Conservation (phyloP, 140 eudicot genomes). For the Oenanthe javanica region DNA sequence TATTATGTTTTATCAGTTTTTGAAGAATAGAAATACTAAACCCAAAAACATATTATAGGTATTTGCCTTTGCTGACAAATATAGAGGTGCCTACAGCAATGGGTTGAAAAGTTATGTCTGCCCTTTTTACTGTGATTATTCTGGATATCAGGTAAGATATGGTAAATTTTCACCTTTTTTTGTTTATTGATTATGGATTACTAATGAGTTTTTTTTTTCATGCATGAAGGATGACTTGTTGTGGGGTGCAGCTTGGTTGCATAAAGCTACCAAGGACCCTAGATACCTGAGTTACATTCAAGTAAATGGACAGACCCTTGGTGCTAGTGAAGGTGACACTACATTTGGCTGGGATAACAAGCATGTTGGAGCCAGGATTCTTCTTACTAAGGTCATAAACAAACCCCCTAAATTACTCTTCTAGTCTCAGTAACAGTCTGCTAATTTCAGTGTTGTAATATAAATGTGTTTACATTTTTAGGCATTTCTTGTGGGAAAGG, state of each 20-base stretch:
- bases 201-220: background rate
- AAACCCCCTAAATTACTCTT: background rate
- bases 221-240: slow-evolving; percentile 72
- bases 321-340: slow-evolving; percentile 76
- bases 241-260: slow-evolving; percentile 99
- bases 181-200: background rate
- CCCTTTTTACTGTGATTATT: slow-evolving; percentile 75
- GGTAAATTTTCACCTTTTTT: background rate
- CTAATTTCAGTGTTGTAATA: background rate
- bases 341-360: slow-evolving; percentile 99
- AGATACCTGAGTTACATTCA: slow-evolving; percentile 72
- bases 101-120: slow-evolving; percentile 54
- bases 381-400: slow-evolving; percentile 68
- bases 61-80: slow-evolving; percentile 93
- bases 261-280: slow-evolving; percentile 80
- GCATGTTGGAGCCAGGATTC: slow-evolving; percentile 97
- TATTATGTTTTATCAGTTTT: too few species aligned
- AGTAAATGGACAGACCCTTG: slow-evolving; percentile 73
- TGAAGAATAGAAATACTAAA: background rate
- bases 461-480: background rate
- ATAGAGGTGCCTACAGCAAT: slow-evolving; percentile 76
- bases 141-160: slow-evolving; percentile 66
- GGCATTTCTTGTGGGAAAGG: slow-evolving; percentile 88
- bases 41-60: slow-evolving; percentile 39
- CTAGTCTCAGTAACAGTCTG: background rate